Base-by-base conservation (phyloP, 2,329 filamentous ascomycete species). In the Delphinella strobiligena region DNA sequence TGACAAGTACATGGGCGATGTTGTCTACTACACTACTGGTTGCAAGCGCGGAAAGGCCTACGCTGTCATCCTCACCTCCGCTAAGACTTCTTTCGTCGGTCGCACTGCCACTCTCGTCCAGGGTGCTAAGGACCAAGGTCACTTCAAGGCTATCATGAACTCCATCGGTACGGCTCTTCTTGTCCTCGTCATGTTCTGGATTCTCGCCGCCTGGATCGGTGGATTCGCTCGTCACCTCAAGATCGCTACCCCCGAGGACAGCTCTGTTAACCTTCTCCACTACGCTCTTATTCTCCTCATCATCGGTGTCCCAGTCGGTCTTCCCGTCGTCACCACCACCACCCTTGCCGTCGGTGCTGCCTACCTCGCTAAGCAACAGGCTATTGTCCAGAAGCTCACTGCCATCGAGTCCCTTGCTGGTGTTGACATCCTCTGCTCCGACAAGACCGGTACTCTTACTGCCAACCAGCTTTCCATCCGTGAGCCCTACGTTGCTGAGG, bases 121-220 rank as follows among this genome's bases (percentile, higher is more conserved):
- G 64, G 80, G 80, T 49, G 80, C 81, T 49, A 71, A 82, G 64
- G 81, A 84, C 61, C 72, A 78, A 55, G 81, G 80, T 65, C 79
- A 83, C 64, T 83, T 83, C 74, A 84, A 86, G 69, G 80, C 80
- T 49, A 81, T 85, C 69, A 85, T 85, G 81, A 79, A 85, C 73
- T 80, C 74, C 56, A 85, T 86, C 55, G 80, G 80, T 63, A 83
- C 79, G 38, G 67, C 76, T 45, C 70, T 86, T 41, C 70, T 86
- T 51, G 79, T 85, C 52, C 68, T 85, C 46, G 81, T 85, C 65
- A 78, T 85, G 63, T 80, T 82, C 66, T 85, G 74, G 71, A 82
- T 85, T 60, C 69, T 86, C 53, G 66, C 74, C 41, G 71, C 78
- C 51, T 85, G 81, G 81, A 81, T 85, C 50, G 80, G 81, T 61